phyloP scores from a whole-genome alignment of 2,329 filamentous ascomycete species.

The Aspergillus ustus region DNA sequence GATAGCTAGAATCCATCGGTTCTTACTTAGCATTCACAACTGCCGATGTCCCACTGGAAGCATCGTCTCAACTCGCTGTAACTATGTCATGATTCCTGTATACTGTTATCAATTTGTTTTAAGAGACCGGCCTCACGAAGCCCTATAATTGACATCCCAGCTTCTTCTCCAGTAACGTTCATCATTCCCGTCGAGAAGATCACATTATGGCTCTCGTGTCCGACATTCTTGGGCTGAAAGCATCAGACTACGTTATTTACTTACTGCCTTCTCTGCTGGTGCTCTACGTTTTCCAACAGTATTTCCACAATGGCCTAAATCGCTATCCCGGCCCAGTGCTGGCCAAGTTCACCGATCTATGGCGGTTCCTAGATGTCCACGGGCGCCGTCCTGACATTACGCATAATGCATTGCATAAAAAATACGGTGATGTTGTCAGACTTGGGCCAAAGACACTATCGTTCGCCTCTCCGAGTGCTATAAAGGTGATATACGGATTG shows the following conservation, averaged over 20 bases:
- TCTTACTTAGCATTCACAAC: slow-evolving; percentile 2
- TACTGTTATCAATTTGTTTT: not conserved
- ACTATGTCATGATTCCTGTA: too few species aligned
- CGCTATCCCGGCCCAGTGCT: slow-evolving; percentile 68
- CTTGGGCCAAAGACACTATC: slow-evolving; percentile 74
- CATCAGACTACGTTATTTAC: slow-evolving; percentile 9
- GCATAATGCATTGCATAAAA: slow-evolving; percentile 68
- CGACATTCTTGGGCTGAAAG: not conserved
- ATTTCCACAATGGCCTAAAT: slow-evolving; percentile 14
- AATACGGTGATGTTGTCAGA: slow-evolving; percentile 75
- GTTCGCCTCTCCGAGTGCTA: slow-evolving; percentile 72
- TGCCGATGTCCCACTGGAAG: slow-evolving; percentile 9
- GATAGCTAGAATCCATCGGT: not conserved
- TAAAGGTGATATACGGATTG: slow-evolving; percentile 79
- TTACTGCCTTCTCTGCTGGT: slow-evolving; percentile 4
- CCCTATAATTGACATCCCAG: not conserved
- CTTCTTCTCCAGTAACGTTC: not conserved
- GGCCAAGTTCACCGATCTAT: slow-evolving; percentile 72
- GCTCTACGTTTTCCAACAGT: slow-evolving; percentile 1
- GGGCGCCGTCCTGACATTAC: slow-evolving; percentile 69
- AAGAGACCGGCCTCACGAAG: not conserved
- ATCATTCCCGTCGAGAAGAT: not conserved
- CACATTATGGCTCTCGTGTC: slow-evolving; percentile 12
- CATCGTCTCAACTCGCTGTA: not conserved
- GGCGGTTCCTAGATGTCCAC: slow-evolving; percentile 73